phyloP scores from a whole-genome alignment of 225 moss, liverwort and hornwort species.

The Climacium dendroides region DNA sequence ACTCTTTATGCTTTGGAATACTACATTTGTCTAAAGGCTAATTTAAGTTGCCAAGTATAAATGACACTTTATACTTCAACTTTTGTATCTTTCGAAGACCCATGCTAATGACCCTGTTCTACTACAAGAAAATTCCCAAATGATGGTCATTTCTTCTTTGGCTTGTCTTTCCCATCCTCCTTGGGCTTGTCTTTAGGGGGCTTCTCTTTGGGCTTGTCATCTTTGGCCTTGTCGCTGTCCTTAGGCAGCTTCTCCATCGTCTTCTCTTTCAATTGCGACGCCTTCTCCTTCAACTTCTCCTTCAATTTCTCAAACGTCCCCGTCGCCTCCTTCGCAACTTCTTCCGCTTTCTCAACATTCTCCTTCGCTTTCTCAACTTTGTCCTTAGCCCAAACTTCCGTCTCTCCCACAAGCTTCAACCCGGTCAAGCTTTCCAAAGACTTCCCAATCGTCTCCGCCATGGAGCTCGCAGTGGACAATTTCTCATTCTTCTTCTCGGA shows the following conservation, averaged over 20 bases:
- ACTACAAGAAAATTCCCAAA: background rate
- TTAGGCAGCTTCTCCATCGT: background rate
- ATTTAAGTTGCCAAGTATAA: background rate
- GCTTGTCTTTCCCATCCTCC: background rate
- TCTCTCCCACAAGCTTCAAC: background rate
- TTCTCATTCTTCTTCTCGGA: background rate
- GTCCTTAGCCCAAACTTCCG: background rate
- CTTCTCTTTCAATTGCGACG: background rate
- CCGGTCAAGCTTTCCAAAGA: background rate
- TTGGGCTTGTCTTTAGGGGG: background rate
- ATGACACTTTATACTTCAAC: background rate
- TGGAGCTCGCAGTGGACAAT: background rate
- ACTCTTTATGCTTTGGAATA: background rate
- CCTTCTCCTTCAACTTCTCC: background rate
- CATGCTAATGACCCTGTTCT: too few species aligned
- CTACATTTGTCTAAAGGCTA: accelerated
- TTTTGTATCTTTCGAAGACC: accelerated
- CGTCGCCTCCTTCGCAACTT: background rate
- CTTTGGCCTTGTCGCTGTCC: background rate
- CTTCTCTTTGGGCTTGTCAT: background rate
- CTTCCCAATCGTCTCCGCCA: background rate
- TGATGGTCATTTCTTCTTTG: background rate
- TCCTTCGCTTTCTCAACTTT: background rate
- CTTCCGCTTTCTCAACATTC: background rate
- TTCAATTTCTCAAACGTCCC: background rate